Evolutionary conservation across 306 rosid genomes (phyloP), one percentile per base, ranked within the genome.

Genomic region (Acacia confusa): DNA sequence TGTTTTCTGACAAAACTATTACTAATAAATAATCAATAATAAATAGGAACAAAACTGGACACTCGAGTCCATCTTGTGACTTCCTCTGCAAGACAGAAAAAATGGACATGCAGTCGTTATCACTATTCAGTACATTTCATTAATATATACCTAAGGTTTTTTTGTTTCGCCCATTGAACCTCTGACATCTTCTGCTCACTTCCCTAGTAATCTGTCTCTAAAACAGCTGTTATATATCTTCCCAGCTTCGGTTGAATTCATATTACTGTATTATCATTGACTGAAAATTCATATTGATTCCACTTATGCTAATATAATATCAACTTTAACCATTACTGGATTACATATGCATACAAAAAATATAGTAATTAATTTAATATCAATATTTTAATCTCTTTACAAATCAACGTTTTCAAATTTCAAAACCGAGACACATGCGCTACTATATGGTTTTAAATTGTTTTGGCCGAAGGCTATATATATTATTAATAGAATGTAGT

Each of bases 161-260:
- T 52, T 52, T 61, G 76, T 70, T 70, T 27, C 28, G 3, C n/a
- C 19, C 7, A 2, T 32, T 25, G 17, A 76, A 70, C 36, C 24
- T 27, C 45, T 34, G 41, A 84, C 66, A 72, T 50, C 66, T 19
- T 61, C 66, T 22, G 83, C 85, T n/a, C 88, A 40, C 14, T 17
- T 68, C 80, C 79, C 88, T n/a, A 85, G 83, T 83, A 83, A 78
- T 78, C 74, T 82, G 86, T 82, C 82, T 32, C 9, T 22, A 8
- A 36, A 74, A 77, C 90, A 86, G 86, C 81, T 90, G 85, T 82
- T 82, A n/a, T n/a, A n/a, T n/a, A 77, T 77, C 76, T 76, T 72
- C 78, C 58, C 19, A 27, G 77, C 89, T 80, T 84, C 60, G 36
- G 63, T 85, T 76, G 68, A 19, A 55, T 19, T 52, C 17, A 4